phyloP scores from a whole-genome alignment of 2,329 filamentous ascomycete species.

The Colletotrichum plurivorum region DNA sequence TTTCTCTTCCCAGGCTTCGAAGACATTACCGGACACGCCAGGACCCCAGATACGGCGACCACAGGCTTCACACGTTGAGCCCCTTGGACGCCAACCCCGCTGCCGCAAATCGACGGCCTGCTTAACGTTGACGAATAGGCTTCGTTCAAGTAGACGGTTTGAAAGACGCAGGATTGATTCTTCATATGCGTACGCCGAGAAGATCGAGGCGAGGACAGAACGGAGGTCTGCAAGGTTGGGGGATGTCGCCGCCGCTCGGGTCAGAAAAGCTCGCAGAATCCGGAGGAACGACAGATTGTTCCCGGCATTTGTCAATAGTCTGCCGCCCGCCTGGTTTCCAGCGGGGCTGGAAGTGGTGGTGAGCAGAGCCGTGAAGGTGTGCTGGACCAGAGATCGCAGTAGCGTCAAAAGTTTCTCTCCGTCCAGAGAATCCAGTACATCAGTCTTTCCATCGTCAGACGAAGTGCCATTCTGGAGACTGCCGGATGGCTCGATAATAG shows the following conservation, averaged over 20 bases:
- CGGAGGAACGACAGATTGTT: constrained; percentile 85
- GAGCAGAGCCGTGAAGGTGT: constrained; percentile 89
- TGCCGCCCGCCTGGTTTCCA: constrained; percentile 49
- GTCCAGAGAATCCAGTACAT: constrained; percentile 57
- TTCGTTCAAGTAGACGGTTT: constrained; percentile 88
- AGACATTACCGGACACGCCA: constrained; percentile 82
- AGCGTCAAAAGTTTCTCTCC: constrained; percentile 74
- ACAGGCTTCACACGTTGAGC: constrained; percentile 91
- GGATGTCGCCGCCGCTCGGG: constrained; percentile 83
- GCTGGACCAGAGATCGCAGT: constrained; percentile 86
- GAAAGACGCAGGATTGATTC: constrained; percentile 89
- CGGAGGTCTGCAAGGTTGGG: constrained; percentile 91
- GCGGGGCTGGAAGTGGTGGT: constrained; percentile 76
- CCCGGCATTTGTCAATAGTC: constrained; percentile 55
- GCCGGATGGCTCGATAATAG: constrained; percentile 61
- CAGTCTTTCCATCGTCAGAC: constrained; percentile 44
- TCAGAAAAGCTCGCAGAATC: constrained; percentile 89
- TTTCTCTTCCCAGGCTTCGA: constrained; percentile 84
- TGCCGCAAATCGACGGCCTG: constrained; percentile 82
- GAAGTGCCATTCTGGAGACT: constrained; percentile 39
- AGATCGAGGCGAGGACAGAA: constrained; percentile 87
- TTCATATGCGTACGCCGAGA: constrained; percentile 96
- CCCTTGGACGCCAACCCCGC: constrained; percentile 89
- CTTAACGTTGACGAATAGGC: constrained; percentile 87
- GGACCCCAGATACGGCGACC: constrained; percentile 89